These are phyloP conservation scores for Sordariomycetes sp. DNA, from an alignment of 2,329 filamentous ascomycete species.

Conservation along the genomic window DNA sequence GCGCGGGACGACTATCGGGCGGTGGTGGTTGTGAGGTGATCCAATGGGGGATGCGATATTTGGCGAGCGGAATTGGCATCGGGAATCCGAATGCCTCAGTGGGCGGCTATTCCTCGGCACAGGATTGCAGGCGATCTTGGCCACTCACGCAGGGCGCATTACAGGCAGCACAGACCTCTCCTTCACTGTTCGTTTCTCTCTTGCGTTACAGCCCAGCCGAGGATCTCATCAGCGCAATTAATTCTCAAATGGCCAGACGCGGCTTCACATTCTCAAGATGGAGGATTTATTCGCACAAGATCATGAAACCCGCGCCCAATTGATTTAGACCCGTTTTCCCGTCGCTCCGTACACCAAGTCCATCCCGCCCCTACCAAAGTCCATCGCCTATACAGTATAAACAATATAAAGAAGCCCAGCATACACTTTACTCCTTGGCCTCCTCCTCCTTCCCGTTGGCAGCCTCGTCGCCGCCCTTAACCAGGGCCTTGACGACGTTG, in stretches of 20 bases:
- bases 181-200: too few species aligned
- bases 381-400: background rate
- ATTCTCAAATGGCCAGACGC: background rate
- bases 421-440: slow-evolving; percentile 7
- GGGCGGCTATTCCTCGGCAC: background rate
- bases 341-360: background rate
- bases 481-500: slow-evolving; percentile 62
- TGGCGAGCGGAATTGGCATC: background rate
- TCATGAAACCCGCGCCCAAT: background rate
- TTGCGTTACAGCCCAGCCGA: background rate
- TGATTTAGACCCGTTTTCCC: background rate
- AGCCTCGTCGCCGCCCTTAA: slow-evolving; percentile 31
- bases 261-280: background rate
- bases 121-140: background rate
- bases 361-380: background rate
- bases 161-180: background rate
- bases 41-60: background rate
- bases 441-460: slow-evolving; percentile 12
- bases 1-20: background rate
- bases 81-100: background rate
- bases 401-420: background rate
- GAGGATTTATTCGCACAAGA: background rate
- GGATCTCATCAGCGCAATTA: background rate
- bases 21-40: background rate
- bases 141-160: background rate